A percentile compares a stretch with the other conserved stretches of the same genome.
These are phyloP conservation scores for Talaromyces verruculosus DNA, from an alignment of 2,329 filamentous ascomycete species.

Conservation along the genomic window DNA sequence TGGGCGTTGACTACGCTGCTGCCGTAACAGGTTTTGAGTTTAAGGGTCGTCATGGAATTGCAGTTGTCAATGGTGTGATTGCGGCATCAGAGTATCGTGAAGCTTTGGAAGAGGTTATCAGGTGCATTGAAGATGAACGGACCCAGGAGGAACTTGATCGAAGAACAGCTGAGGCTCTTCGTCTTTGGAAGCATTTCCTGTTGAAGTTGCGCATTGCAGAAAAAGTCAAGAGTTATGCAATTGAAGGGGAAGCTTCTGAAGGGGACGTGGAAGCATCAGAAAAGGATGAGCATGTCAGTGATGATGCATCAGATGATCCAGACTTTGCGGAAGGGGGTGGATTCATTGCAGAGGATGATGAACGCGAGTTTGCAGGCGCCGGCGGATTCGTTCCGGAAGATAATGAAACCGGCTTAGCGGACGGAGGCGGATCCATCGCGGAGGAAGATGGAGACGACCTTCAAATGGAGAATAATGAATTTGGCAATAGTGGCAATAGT, in stretches of 20 bases:
- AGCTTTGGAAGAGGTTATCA: conserved; percentile 68
- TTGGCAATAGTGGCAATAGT: background rate
- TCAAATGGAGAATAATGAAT: background rate
- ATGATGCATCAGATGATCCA: conserved; percentile 32
- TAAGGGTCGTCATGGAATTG: conserved; percentile 79
- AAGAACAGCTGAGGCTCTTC: conserved; percentile 51
- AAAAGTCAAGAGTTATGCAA: conserved; percentile 62
- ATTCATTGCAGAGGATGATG: conserved; percentile 30
- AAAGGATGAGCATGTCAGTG: conserved; percentile 38
- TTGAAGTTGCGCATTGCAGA: conserved; percentile 68
- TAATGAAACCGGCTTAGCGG: background rate
- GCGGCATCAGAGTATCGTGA: conserved; percentile 71
- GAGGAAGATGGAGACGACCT: conserved; percentile 22
- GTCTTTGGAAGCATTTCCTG: conserved; percentile 60
- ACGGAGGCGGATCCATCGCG: conserved; percentile 33
- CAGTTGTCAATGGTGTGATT: conserved; percentile 74
- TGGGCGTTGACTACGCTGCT: conserved; percentile 83
- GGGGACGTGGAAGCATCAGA: conserved; percentile 28
- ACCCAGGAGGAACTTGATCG: conserved; percentile 62
- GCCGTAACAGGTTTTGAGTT: conserved; percentile 91
- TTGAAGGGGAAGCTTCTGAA: conserved; percentile 37
- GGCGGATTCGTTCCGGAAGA: conserved; percentile 34
- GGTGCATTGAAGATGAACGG: conserved; percentile 65
- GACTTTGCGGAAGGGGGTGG: conserved; percentile 28
- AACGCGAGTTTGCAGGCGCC: conserved; percentile 20